Conservation (phyloP, 129 eudicot species). For the Lonicera japonica region DNA sequence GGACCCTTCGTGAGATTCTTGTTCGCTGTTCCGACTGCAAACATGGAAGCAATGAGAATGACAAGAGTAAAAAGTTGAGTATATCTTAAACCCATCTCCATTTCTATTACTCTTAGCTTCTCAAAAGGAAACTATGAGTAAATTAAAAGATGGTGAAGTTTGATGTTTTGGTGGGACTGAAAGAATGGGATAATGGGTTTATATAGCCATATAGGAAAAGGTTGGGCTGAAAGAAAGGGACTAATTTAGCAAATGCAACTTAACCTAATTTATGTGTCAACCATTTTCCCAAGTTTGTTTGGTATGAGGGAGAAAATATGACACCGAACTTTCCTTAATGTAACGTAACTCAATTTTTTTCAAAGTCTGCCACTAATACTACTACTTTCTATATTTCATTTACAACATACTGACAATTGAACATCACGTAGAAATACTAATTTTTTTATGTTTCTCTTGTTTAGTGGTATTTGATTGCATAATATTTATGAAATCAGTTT, state of each 20-base stretch:
- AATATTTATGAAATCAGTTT: too few relatives aligned
- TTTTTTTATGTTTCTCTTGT: too few relatives aligned
- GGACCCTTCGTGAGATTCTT: constrained; percentile 6
- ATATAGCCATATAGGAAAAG: constrained; percentile 3
- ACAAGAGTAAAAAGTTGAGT: neutral
- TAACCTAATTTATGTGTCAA: too few relatives aligned
- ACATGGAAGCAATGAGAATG: constrained; percentile 1
- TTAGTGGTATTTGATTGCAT: too few relatives aligned
- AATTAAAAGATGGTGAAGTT: neutral
- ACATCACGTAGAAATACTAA: too few relatives aligned
- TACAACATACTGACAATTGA: too few relatives aligned
- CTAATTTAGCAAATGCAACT: neutral
- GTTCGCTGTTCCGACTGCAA: constrained; percentile 12
- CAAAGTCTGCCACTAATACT: too few relatives aligned
- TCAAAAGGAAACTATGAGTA: neutral
- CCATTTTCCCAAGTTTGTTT: too few relatives aligned
- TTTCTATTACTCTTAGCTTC: neutral
- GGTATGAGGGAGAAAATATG: too few relatives aligned
- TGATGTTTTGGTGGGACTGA: neutral
- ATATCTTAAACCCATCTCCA: constrained; percentile 3
- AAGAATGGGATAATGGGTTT: neutral
- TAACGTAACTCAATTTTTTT: too few relatives aligned
- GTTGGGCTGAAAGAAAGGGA: neutral
- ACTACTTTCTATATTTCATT: too few relatives aligned
- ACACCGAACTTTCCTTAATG: too few relatives aligned